Evolutionary conservation across 805 yeast genomes (phyloP).

Genomic region (Schwanniomyces pseudopolymorphus): DNA sequence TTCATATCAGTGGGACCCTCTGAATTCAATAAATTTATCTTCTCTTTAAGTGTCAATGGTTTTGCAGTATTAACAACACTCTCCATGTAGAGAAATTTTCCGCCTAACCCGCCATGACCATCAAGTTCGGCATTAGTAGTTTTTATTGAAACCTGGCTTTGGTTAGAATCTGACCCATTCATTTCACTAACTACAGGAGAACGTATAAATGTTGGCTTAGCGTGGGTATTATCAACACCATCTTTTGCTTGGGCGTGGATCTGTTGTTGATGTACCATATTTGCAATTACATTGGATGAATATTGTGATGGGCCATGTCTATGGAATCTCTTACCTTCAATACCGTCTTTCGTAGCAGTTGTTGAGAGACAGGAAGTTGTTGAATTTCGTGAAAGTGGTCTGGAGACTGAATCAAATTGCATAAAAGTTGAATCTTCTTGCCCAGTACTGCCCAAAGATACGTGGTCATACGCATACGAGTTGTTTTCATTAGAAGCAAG

Average conservation of each 20-base stretch:
- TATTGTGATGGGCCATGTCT: conserved; percentile 41
- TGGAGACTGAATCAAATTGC: conserved; percentile 34
- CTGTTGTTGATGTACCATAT: conserved; percentile 21
- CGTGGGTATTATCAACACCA: background rate
- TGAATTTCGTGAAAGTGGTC: conserved; percentile 62
- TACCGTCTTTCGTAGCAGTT: conserved; percentile 72
- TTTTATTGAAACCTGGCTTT: conserved; percentile 19
- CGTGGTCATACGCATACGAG: background rate
- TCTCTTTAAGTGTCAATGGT: conserved; percentile 45
- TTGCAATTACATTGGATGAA: conserved; percentile 29
- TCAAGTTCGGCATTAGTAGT: conserved; percentile 30
- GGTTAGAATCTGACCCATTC: background rate
- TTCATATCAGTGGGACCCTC: conserved; percentile 12
- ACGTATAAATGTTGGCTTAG: background rate
- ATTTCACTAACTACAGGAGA: background rate
- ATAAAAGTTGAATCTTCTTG: conserved; percentile 5
- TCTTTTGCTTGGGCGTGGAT: background rate
- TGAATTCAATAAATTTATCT: conserved; percentile 39
- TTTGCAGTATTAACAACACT: conserved; percentile 22
- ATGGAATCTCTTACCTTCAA: conserved; percentile 61
- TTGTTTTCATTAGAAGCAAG: conserved; percentile 21
- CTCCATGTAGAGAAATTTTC: conserved; percentile 12
- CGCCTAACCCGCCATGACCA: conserved; percentile 20
- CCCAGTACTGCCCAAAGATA: background rate
- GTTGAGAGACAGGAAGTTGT: conserved; percentile 68